A percentile compares a stretch with the other conserved stretches of the same genome.
phyloP scores from a whole-genome alignment of 2,329 filamentous ascomycete species.

The Aaosphaeria arxii region DNA sequence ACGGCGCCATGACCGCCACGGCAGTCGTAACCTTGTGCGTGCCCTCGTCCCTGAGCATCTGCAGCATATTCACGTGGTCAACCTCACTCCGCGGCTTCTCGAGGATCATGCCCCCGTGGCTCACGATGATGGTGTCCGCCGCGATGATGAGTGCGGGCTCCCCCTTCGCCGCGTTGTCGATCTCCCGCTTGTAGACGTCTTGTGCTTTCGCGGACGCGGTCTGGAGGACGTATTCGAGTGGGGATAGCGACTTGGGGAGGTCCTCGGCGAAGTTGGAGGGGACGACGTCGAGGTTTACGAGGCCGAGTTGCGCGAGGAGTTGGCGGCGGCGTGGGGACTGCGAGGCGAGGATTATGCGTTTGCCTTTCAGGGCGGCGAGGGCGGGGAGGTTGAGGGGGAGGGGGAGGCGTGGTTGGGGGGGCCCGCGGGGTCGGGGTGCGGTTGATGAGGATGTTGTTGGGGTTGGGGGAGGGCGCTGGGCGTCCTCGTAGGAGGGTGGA shows the following conservation, averaged over 20 bases:
- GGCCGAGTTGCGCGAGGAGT: slow-evolving; percentile 76
- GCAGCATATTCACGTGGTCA: slow-evolving; percentile 82
- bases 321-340: slow-evolving; percentile 81
- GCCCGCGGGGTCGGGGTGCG: slow-evolving; percentile 20
- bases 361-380: slow-evolving; percentile 70
- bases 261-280: slow-evolving; percentile 84
- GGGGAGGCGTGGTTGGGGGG: slow-evolving; percentile 50
- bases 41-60: slow-evolving; percentile 71
- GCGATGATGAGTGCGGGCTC: slow-evolving; percentile 85
- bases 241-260: slow-evolving; percentile 73
- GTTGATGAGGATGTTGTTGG: slow-evolving; percentile 12
- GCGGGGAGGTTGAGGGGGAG: slow-evolving; percentile 77
- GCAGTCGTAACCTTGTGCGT: slow-evolving; percentile 83
- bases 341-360: slow-evolving; percentile 85
- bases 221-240: slow-evolving; percentile 86
- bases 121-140: slow-evolving; percentile 87
- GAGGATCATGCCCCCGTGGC: slow-evolving; percentile 70
- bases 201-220: slow-evolving; percentile 83
- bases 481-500: slow-evolving; percentile 42
- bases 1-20: slow-evolving; percentile 77
- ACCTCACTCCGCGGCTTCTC: slow-evolving; percentile 85
- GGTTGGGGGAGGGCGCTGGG: slow-evolving; percentile 15
- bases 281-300: slow-evolving; percentile 77
- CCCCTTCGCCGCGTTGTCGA: slow-evolving; percentile 53
- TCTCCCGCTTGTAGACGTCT: slow-evolving; percentile 63